Evolutionary conservation across 2,329 filamentous ascomycete species (phyloP).

Genomic region (Fusarium sp.): DNA sequence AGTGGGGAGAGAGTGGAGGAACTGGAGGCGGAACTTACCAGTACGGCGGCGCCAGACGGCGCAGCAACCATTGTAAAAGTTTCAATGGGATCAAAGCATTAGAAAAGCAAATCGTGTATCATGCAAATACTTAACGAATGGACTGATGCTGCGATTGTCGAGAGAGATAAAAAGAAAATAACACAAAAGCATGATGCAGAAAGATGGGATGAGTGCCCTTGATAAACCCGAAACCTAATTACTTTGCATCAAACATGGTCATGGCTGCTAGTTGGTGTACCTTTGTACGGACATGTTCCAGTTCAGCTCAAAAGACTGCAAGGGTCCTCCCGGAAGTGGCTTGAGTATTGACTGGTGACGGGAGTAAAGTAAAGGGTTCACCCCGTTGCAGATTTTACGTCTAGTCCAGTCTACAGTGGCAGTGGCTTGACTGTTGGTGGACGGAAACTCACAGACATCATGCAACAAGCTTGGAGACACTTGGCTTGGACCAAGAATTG

Average conservation of each 20-base stretch:
- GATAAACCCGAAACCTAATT: neutral
- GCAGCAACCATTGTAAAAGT: conserved; percentile 6
- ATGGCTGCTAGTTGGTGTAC: neutral
- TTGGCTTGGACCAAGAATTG: neutral
- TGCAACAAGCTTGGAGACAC: neutral
- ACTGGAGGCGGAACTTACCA: neutral
- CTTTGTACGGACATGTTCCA: neutral
- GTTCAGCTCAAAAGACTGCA: neutral
- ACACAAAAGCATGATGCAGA: neutral
- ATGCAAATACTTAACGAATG: neutral
- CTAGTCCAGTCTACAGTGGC: neutral
- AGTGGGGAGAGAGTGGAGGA: neutral
- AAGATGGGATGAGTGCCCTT: neutral
- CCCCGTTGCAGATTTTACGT: neutral
- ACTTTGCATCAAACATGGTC: neutral
- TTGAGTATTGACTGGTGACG: neutral
- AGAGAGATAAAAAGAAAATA: neutral
- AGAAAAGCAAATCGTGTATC: neutral
- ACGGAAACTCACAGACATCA: neutral
- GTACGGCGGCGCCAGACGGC: conserved; percentile 18
- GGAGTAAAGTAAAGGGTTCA: neutral
- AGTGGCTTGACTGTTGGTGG: neutral
- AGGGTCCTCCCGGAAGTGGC: neutral
- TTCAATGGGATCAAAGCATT: neutral
- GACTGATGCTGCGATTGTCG: neutral